Percentiles rank a stretch among this genome's conserved stretches.
Conservation (phyloP, 116 monocot species). For the Dioscorea cayenensis region DNA sequence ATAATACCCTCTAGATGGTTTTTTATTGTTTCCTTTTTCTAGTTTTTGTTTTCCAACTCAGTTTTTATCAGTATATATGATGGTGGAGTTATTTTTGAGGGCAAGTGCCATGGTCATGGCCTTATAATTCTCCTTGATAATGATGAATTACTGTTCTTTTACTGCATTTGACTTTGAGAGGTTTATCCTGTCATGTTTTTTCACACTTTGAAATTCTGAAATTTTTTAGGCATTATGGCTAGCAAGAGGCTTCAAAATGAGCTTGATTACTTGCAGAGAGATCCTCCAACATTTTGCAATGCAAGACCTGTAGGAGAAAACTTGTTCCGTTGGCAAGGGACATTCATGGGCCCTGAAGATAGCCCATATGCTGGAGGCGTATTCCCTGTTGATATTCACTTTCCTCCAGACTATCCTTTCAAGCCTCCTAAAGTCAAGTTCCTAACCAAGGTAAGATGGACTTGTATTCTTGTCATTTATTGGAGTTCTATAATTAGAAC, state of each 20-base stretch:
- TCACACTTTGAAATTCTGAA: not conserved
- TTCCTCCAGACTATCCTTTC: constrained; percentile 72
- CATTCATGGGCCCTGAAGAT: constrained; percentile 81
- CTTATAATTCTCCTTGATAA: no score
- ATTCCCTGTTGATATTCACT: constrained; percentile 68
- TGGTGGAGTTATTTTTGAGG: no score
- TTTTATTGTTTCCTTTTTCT: no score
- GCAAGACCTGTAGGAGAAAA: constrained; percentile 78
- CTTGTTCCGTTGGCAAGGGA: constrained; percentile 79
- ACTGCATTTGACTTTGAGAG: not conserved
- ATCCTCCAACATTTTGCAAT: constrained; percentile 80
- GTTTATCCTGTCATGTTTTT: not conserved
- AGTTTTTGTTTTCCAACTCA: no score
- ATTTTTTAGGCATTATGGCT: constrained; percentile 36
- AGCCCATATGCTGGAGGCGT: constrained; percentile 80
- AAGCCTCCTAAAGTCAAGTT: constrained; percentile 84
- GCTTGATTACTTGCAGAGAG: constrained; percentile 65
- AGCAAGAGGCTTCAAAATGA: constrained; percentile 81
- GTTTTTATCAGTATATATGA: no score
- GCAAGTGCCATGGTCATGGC: no score
- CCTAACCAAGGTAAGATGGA: constrained; percentile 56
- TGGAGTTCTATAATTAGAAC: not conserved
- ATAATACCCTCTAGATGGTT: no score
- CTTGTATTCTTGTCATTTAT: not conserved
- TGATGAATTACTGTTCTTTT: no score